These are phyloP conservation scores for Ormosia semicastrata DNA, from an alignment of 306 rosid species.

Conservation along the genomic window DNA sequence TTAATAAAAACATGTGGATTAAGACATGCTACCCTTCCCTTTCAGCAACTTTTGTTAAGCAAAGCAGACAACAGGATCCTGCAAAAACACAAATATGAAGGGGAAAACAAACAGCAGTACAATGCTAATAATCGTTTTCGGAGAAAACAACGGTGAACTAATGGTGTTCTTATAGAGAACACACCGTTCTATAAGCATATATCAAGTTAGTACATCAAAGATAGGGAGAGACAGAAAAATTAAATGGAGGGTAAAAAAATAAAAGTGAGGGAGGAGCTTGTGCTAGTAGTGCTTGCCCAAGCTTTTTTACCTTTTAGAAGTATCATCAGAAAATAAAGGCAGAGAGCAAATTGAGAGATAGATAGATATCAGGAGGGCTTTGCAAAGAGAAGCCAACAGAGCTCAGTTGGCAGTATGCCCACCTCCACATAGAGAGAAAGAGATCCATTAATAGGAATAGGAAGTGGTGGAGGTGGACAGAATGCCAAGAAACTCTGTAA, in stretches of 20 bases:
- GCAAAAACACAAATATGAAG: neutral
- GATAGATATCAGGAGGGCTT: conserved; percentile 51
- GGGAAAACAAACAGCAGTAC: neutral
- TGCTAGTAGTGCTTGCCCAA: neutral
- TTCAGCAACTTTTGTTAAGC: neutral
- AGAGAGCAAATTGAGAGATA: neutral
- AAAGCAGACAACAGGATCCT: neutral
- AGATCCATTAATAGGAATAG: conserved; percentile 14
- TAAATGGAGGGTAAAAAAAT: too few relatives aligned
- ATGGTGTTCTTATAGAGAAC: too few relatives aligned
- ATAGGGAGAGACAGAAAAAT: neutral
- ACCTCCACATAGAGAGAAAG: conserved; percentile 66
- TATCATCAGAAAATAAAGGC: neutral
- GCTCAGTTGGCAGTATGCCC: conserved; percentile 90
- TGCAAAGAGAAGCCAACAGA: conserved; percentile 79
- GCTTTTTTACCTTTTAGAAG: neutral
- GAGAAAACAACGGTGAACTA: too few relatives aligned
- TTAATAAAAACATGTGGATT: neutral
- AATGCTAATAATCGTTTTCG: neutral
- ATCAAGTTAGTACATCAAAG: neutral
- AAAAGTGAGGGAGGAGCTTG: neutral
- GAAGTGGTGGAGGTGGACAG: conserved; percentile 98
- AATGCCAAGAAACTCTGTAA: conserved; percentile 94
- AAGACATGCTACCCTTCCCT: neutral
- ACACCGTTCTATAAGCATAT: neutral